These are phyloP conservation scores for Fusarium secorum DNA, from an alignment of 2,329 filamentous ascomycete species.

Conservation along the genomic window DNA sequence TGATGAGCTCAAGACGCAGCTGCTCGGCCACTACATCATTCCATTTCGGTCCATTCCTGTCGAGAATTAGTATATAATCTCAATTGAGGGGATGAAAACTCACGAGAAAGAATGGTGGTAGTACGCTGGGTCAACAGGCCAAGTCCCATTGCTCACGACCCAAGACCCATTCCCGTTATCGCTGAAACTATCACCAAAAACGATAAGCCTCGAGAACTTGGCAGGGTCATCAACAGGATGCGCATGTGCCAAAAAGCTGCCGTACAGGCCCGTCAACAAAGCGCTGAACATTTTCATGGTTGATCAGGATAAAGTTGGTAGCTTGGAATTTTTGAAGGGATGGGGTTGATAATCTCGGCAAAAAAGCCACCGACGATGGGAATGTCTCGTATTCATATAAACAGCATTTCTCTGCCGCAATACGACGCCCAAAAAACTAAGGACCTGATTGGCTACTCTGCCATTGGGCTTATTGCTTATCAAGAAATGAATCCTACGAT, in stretches of 20 bases:
- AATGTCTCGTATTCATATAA: constrained; percentile 12
- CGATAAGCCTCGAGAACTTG: constrained; percentile 3
- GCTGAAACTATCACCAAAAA: constrained; percentile 33
- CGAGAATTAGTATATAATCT: fast-evolving
- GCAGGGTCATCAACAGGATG: not conserved
- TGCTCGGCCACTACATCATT: constrained; percentile 12
- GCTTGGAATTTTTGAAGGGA: not conserved
- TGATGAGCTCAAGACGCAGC: constrained; percentile 16
- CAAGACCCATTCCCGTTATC: constrained; percentile 31
- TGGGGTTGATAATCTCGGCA: constrained; percentile 2
- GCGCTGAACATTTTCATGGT: not conserved
- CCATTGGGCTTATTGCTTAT: not conserved
- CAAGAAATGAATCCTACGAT: not conserved
- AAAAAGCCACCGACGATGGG: not conserved
- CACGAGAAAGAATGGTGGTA: constrained; percentile 28
- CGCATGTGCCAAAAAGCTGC: not conserved
- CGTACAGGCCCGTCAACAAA: not conserved
- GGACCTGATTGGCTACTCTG: not conserved
- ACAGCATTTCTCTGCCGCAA: not conserved
- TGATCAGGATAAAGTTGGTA: not conserved
- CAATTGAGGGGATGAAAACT: fast-evolving
- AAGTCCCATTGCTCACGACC: constrained; percentile 25
- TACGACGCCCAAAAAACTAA: not conserved
- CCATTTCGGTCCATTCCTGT: constrained; percentile 19
- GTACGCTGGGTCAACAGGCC: constrained; percentile 28